A percentile compares a stretch with the other conserved stretches of the same genome.
Evolutionary conservation across 2,329 filamentous ascomycete species (phyloP).

Genomic region (Alternaria novae-zelandiae): DNA sequence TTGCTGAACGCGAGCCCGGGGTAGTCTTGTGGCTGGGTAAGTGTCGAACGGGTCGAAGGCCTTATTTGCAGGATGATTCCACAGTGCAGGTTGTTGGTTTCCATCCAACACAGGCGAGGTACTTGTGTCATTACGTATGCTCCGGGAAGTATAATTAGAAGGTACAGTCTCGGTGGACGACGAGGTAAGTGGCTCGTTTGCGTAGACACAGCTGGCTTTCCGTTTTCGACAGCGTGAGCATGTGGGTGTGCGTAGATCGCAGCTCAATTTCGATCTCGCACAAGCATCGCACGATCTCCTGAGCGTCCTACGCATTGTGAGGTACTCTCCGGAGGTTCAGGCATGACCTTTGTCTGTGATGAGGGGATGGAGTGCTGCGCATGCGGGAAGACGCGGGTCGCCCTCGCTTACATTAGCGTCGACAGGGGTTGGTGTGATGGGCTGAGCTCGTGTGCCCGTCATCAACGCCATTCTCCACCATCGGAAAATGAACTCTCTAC

Average conservation of each 20-base stretch:
- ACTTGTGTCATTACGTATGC: not conserved
- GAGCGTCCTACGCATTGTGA: slow-evolving; percentile 61
- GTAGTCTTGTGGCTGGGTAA: slow-evolving; percentile 61
- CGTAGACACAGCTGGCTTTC: slow-evolving; percentile 58
- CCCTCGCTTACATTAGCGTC: not conserved
- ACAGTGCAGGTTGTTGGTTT: not conserved
- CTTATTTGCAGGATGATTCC: slow-evolving; percentile 27
- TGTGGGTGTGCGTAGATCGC: slow-evolving; percentile 60
- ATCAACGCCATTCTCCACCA: not conserved
- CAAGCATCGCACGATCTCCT: slow-evolving; percentile 64
- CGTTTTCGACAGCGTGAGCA: slow-evolving; percentile 64
- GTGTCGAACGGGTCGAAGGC: slow-evolving; percentile 63
- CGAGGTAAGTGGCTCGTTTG: slow-evolving; percentile 57
- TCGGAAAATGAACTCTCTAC: not conserved
- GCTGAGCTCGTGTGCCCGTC: not conserved
- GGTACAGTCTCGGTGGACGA: slow-evolving; percentile 1
- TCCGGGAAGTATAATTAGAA: slow-evolving; percentile 11
- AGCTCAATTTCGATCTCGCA: slow-evolving; percentile 62
- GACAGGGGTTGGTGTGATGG: not conserved
- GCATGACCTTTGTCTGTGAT: not conserved
- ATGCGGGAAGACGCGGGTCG: not conserved
- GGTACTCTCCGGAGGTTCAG: not conserved
- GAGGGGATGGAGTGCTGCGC: not conserved
- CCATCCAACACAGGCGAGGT: not conserved
- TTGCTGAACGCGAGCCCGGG: slow-evolving; percentile 58